Conservation (phyloP, 2,329 filamentous ascomycete species). For the Paramyrothecium sp. region DNA sequence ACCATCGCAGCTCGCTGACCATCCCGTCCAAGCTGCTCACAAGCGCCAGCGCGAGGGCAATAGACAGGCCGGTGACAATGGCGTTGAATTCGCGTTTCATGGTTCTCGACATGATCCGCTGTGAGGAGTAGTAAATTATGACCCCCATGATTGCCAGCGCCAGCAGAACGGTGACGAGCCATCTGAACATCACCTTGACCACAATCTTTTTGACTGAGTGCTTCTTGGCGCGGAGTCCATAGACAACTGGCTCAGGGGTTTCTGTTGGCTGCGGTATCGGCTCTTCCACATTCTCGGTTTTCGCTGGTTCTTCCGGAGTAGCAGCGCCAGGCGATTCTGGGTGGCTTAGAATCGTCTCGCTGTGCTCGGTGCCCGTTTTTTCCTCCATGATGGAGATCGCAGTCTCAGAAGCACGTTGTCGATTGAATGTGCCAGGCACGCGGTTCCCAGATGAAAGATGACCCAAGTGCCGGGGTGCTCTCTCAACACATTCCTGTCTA, state of each 20-base stretch:
- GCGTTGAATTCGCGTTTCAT: conserved; percentile 41
- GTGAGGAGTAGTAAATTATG: conserved; percentile 11
- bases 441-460: too few relatives aligned
- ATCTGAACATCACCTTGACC: conserved; percentile 7
- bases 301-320: too few relatives aligned
- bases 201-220: neutral
- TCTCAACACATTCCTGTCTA: too few relatives aligned
- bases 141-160: conserved; percentile 15
- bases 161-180: conserved; percentile 13
- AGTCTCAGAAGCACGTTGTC: too few relatives aligned
- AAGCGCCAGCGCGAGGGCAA: conserved; percentile 39
- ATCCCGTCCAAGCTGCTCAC: conserved; percentile 41
- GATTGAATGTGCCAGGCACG: too few relatives aligned
- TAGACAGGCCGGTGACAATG: conserved; percentile 41
- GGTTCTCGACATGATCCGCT: conserved; percentile 12
- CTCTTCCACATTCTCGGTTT: too few relatives aligned
- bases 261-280: too few relatives aligned
- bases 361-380: too few relatives aligned
- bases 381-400: too few relatives aligned
- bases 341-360: too few relatives aligned
- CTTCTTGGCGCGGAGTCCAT: neutral
- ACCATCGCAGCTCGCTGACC: conserved; percentile 44
- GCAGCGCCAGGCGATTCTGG: too few relatives aligned
- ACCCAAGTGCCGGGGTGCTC: too few relatives aligned
- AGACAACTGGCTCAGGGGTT: neutral